These are phyloP conservation scores for Cladophialophora exuberans DNA, from an alignment of 2,329 filamentous ascomycete species.

Conservation along the genomic window DNA sequence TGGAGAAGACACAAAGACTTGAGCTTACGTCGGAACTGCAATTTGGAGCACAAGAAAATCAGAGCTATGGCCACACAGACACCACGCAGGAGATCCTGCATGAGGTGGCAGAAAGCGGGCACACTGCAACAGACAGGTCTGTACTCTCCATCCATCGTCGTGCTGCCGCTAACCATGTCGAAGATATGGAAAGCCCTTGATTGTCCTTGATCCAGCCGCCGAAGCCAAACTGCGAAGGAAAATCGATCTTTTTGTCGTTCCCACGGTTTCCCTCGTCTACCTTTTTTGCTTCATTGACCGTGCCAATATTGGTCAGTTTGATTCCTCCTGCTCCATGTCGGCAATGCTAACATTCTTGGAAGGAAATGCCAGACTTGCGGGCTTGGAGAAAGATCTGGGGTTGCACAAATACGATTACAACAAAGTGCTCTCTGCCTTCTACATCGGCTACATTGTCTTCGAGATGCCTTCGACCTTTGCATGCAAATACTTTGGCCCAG, in stretches of 20 bases:
- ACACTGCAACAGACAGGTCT: conserved; percentile 53
- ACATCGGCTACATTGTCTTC: conserved; percentile 72
- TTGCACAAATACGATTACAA: conserved; percentile 71
- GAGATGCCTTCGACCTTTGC: conserved; percentile 70
- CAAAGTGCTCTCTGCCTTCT: conserved; percentile 67
- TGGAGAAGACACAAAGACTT: not conserved
- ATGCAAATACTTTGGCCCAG: conserved; percentile 73
- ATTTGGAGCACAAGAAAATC: not conserved
- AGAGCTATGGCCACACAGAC: not conserved
- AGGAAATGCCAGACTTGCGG: conserved; percentile 70
- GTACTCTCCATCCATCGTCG: conserved; percentile 14
- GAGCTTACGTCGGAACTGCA: not conserved
- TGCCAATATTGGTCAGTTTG: conserved; percentile 50
- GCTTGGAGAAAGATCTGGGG: conserved; percentile 63
- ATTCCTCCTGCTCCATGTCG: not conserved
- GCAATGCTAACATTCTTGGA: not conserved
- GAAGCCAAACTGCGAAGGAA: conserved; percentile 64
- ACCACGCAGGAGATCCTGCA: not conserved
- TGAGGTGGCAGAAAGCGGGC: conserved; percentile 37
- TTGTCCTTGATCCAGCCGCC: conserved; percentile 59
- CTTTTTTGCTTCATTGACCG: conserved; percentile 72
- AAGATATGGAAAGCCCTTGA: conserved; percentile 54
- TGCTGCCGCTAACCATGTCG: not conserved
- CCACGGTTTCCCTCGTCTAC: conserved; percentile 67
- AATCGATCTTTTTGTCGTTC: conserved; percentile 67